Percentiles rank a stretch among this genome's conserved stretches.
Evolutionary conservation across 352 stramenopile genomes (phyloP).

Genomic region (Pythium vanterpoolii): DNA sequence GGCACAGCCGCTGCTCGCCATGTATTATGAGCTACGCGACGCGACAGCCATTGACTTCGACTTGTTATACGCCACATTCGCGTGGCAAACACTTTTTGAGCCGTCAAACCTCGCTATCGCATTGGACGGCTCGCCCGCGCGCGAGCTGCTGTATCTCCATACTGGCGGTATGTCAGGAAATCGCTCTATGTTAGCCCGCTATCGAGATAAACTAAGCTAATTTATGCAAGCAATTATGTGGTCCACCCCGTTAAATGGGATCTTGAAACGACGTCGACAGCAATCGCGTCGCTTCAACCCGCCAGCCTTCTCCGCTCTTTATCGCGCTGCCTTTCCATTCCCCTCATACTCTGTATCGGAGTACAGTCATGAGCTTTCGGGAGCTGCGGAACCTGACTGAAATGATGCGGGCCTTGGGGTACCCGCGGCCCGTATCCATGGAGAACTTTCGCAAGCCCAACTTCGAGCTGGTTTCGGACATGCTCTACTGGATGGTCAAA

Average conservation of each 20-base stretch:
- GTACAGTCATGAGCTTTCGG: conserved; percentile 68
- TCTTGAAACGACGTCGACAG: conserved; percentile 25
- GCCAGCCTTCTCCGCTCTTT: background rate
- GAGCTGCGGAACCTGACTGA: conserved; percentile 93
- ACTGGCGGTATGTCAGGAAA: conserved; percentile 77
- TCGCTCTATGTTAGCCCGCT: conserved; percentile 65
- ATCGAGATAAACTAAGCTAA: conserved; percentile 31
- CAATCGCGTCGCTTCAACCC: background rate
- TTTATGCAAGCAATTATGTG: background rate
- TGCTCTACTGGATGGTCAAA: conserved; percentile 97
- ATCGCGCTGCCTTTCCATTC: background rate
- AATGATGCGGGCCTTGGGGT: conserved; percentile 94
- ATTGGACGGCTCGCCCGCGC: conserved; percentile 3
- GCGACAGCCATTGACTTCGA: conserved; percentile 70
- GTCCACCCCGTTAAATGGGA: conserved; percentile 9
- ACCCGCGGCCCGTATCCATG: conserved; percentile 87
- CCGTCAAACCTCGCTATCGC: conserved; percentile 33
- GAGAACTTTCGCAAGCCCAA: conserved; percentile 97
- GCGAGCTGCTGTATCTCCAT: conserved; percentile 79
- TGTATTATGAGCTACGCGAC: conserved; percentile 59
- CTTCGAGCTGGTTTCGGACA: conserved; percentile 94
- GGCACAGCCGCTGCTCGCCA: conserved; percentile 45
- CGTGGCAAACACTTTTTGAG: conserved; percentile 80
- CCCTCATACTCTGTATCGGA: background rate
- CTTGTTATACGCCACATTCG: conserved; percentile 68